phyloP scores from a whole-genome alignment of 139 green algal genomes.

The Chlamydomonas sp. region DNA sequence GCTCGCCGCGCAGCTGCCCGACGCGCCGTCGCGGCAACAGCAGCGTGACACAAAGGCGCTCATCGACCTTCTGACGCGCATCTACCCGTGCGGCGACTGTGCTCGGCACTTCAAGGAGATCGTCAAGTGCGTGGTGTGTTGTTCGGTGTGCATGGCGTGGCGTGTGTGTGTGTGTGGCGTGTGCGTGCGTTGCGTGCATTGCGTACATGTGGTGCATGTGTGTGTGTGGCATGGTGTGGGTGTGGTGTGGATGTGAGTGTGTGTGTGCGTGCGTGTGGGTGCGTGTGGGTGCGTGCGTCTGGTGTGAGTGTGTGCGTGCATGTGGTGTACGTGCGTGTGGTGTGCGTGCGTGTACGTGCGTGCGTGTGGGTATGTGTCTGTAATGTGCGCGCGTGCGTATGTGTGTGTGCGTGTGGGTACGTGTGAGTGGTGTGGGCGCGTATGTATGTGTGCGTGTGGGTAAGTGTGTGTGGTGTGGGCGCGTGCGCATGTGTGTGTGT shows the following conservation, averaged over 20 bases:
- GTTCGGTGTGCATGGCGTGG: background rate
- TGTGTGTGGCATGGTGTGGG: background rate
- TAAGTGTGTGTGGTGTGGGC: no score
- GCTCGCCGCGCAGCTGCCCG: conserved; percentile 79
- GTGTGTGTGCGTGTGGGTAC: background rate
- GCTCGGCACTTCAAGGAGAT: conserved; percentile 80
- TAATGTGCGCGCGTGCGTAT: background rate
- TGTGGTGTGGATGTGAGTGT: background rate
- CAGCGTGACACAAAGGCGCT: conserved; percentile 52
- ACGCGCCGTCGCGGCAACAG: conserved; percentile 73
- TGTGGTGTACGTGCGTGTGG: no score
- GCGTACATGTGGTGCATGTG: background rate
- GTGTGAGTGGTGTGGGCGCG: no score
- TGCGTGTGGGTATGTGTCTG: background rate
- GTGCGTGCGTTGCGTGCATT: background rate
- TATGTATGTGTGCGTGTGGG: no score
- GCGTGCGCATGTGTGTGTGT: background rate
- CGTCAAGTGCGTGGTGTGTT: conserved; percentile 42
- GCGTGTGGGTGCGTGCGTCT: background rate
- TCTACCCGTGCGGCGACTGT: conserved; percentile 92
- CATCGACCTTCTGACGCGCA: conserved; percentile 66
- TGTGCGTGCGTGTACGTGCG: background rate
- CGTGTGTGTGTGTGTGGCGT: background rate
- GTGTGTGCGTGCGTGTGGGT: background rate
- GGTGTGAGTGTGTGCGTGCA: no score